Percentiles rank a stretch among this genome's conserved stretches.
Conservation (phyloP, 2,329 filamentous ascomycete species). For the Reticulascus tulasneorum region DNA sequence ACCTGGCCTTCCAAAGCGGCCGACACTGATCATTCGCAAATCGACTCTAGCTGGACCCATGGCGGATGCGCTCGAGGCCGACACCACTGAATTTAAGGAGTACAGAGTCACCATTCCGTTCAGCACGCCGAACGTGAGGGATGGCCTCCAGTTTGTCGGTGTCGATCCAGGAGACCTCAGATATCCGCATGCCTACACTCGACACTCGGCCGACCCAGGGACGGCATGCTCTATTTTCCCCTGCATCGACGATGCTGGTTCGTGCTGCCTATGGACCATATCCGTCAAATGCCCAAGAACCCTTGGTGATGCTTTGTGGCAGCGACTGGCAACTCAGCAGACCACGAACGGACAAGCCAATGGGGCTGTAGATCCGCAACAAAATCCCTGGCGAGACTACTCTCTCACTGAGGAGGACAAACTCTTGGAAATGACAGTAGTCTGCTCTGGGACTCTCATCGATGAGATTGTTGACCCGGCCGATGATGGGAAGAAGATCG, state of each 20-base stretch:
- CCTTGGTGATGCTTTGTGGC: slow-evolving; percentile 69
- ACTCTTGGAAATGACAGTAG: slow-evolving; percentile 79
- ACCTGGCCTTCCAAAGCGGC: slow-evolving; percentile 19
- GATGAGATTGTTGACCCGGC: slow-evolving; percentile 76
- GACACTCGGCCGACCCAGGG: slow-evolving; percentile 73
- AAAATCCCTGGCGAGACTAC: slow-evolving; percentile 35
- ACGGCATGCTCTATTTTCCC: slow-evolving; percentile 85
- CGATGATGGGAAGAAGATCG: slow-evolving; percentile 79
- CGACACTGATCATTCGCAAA: slow-evolving; percentile 40
- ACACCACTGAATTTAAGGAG: slow-evolving; percentile 50
- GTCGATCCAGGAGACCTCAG: slow-evolving; percentile 73
- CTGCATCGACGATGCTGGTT: slow-evolving; percentile 81
- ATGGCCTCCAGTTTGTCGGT: slow-evolving; percentile 90
- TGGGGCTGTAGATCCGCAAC: slow-evolving; percentile 32
- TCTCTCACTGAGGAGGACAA: slow-evolving; percentile 72
- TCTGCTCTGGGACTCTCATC: slow-evolving; percentile 85
- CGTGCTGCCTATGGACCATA: slow-evolving; percentile 82
- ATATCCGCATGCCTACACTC: slow-evolving; percentile 90
- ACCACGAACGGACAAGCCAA: slow-evolving; percentile 24
- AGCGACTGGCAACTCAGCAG: slow-evolving; percentile 39
- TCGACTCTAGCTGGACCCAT: slow-evolving; percentile 28
- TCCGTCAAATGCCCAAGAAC: slow-evolving; percentile 83
- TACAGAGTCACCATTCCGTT: slow-evolving; percentile 68
- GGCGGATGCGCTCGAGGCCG: slow-evolving; percentile 19
- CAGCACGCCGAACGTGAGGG: slow-evolving; percentile 67